Evolutionary conservation across 345 rosid genomes (phyloP).

Genomic region (Citrus australasica): DNA sequence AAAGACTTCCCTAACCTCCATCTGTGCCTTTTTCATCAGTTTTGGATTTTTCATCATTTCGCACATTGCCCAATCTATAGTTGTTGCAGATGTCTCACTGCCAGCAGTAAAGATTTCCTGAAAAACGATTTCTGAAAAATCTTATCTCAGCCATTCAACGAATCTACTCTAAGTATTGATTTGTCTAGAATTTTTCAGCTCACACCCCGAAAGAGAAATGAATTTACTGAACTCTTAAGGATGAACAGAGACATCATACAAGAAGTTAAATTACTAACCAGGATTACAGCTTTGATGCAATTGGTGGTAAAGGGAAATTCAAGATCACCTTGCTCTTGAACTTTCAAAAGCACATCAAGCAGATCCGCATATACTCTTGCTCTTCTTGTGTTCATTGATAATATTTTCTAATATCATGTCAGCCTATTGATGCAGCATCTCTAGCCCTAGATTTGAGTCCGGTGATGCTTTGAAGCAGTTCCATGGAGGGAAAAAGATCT

Average conservation of each 20-base stretch:
- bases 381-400: background rate
- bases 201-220: background rate
- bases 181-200: too few species aligned
- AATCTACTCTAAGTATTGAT: background rate
- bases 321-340: background rate
- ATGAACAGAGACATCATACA: too few species aligned
- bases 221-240: too few species aligned
- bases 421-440: background rate
- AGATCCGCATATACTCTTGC: background rate
- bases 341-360: background rate
- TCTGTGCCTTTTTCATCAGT: slow-evolving; percentile 20
- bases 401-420: background rate
- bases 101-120: slow-evolving; percentile 30
- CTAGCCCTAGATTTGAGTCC: background rate
- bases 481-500: background rate
- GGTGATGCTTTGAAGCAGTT: background rate
- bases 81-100: slow-evolving; percentile 27
- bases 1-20: slow-evolving; percentile 21
- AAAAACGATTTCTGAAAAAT: background rate
- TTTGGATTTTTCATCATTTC: slow-evolving; percentile 25
- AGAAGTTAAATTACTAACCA: background rate
- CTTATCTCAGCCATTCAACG: background rate
- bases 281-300: background rate
- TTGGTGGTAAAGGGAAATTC: background rate
- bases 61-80: slow-evolving; percentile 28